phyloP scores from a whole-genome alignment of 1,139 yeast species.

The Meyerozyma smithsonii region DNA sequence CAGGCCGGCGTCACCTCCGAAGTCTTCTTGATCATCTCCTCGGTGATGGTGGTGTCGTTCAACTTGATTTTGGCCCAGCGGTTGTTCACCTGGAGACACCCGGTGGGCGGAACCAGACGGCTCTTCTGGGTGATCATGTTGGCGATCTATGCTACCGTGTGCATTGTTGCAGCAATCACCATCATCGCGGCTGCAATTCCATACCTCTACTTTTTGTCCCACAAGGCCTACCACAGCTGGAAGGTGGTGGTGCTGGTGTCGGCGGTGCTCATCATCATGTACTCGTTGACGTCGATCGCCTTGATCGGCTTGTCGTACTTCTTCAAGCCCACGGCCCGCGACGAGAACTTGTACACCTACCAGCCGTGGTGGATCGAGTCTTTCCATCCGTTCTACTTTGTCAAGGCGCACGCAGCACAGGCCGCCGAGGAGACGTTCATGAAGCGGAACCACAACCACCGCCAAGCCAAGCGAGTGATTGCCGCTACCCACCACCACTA shows the following conservation, averaged over 20 bases:
- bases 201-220: slow-evolving; percentile 51
- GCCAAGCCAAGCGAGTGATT: slow-evolving; percentile 49
- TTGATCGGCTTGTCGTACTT: slow-evolving; percentile 51
- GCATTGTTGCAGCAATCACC: slow-evolving; percentile 61
- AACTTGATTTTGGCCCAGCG: slow-evolving; percentile 72
- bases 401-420: slow-evolving; percentile 41
- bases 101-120: slow-evolving; percentile 60
- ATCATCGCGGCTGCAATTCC: slow-evolving; percentile 65
- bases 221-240: slow-evolving; percentile 43
- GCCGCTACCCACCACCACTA: slow-evolving; percentile 43
- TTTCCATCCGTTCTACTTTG: slow-evolving; percentile 52
- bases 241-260: slow-evolving; percentile 57
- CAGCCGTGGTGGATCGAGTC: slow-evolving; percentile 82
- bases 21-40: slow-evolving; percentile 54
- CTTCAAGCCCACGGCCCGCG: slow-evolving; percentile 53
- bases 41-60: slow-evolving; percentile 51
- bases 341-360: slow-evolving; percentile 52
- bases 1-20: slow-evolving; percentile 55
- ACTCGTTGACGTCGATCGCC: slow-evolving; percentile 49
- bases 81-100: slow-evolving; percentile 79
- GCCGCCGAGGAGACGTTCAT: slow-evolving; percentile 50
- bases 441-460: slow-evolving; percentile 43
- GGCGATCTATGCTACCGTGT: slow-evolving; percentile 47
- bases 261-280: slow-evolving; percentile 51
- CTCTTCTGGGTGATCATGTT: slow-evolving; percentile 55